Conservation (phyloP, 306 rosid species). For the Lathyrus aphaca region DNA sequence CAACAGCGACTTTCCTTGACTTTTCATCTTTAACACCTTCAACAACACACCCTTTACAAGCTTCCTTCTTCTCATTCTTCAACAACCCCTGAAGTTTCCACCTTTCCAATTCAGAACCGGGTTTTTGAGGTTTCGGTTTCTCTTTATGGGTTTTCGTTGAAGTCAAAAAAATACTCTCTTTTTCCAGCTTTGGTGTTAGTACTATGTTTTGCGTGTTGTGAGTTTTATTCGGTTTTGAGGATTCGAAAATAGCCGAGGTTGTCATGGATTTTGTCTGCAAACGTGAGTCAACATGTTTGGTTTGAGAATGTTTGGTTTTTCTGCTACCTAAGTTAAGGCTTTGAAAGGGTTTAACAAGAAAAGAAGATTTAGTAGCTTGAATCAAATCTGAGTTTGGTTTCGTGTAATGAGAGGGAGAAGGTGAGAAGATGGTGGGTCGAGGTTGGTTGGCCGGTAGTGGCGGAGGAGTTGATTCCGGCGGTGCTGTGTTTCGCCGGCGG, state of each 20-base stretch:
- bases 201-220: neutral
- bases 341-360: slow-evolving; percentile 44
- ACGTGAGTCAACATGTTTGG: slow-evolving; percentile 43
- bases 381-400: slow-evolving; percentile 52
- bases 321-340: slow-evolving; percentile 44
- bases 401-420: slow-evolving; percentile 38
- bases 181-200: slow-evolving; percentile 5
- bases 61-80: slow-evolving; percentile 46
- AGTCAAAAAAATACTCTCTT: slow-evolving; percentile 28
- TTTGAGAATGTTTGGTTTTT: slow-evolving; percentile 34
- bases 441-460: slow-evolving; percentile 21
- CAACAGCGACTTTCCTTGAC: slow-evolving; percentile 22
- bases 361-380: slow-evolving; percentile 42
- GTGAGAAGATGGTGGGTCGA: slow-evolving; percentile 35
- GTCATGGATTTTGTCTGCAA: slow-evolving; percentile 55
- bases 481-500: slow-evolving; percentile 53
- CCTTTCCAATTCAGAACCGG: slow-evolving; percentile 46
- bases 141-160: slow-evolving; percentile 42
- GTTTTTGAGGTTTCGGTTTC: slow-evolving; percentile 39
- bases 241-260: slow-evolving; percentile 54
- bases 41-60: neutral
- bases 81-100: slow-evolving; percentile 45
- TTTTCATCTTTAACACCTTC: slow-evolving; percentile 44
- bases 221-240: slow-evolving; percentile 47
- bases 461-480: slow-evolving; percentile 42